Conservation (phyloP, 225 moss, liverwort and hornwort genomes). For the Marchantia paleacea region DNA sequence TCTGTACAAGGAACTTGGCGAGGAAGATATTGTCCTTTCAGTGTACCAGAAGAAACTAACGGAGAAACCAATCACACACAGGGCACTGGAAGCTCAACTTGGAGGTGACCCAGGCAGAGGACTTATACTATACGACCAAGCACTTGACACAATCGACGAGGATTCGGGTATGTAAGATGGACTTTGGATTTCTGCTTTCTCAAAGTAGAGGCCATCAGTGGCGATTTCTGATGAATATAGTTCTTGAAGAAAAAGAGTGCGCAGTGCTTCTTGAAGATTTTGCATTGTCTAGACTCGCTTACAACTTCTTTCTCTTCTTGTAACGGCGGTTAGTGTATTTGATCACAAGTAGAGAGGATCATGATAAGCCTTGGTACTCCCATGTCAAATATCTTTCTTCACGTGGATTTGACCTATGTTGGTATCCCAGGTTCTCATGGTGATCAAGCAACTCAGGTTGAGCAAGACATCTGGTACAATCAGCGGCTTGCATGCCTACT, state of each 20-base stretch:
- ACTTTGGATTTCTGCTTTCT: background rate
- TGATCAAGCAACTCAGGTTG: conserved; percentile 53
- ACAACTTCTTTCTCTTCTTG: background rate
- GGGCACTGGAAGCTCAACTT: conserved; percentile 81
- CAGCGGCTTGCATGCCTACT: conserved; percentile 72
- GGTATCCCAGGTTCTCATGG: conserved; percentile 39
- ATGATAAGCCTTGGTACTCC: background rate
- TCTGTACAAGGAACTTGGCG: conserved; percentile 74
- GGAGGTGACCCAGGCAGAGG: conserved; percentile 59
- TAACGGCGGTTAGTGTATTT: background rate
- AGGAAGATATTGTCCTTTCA: conserved; percentile 82
- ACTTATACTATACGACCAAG: conserved; percentile 59
- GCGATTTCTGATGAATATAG: too few relatives aligned
- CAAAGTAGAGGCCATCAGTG: too few relatives aligned
- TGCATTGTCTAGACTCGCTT: background rate
- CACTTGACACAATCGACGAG: conserved; percentile 51
- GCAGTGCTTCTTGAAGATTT: too few relatives aligned
- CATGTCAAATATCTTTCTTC: background rate
- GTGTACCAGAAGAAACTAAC: conserved; percentile 62
- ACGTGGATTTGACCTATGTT: background rate
- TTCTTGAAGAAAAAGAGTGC: too few relatives aligned
- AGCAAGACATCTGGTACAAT: conserved; percentile 79
- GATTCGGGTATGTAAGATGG: conserved; percentile 28
- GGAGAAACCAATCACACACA: conserved; percentile 58
- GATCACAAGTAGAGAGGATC: background rate